phyloP scores from a whole-genome alignment of 345 rosid genomes.

The Acer yangbiense region DNA sequence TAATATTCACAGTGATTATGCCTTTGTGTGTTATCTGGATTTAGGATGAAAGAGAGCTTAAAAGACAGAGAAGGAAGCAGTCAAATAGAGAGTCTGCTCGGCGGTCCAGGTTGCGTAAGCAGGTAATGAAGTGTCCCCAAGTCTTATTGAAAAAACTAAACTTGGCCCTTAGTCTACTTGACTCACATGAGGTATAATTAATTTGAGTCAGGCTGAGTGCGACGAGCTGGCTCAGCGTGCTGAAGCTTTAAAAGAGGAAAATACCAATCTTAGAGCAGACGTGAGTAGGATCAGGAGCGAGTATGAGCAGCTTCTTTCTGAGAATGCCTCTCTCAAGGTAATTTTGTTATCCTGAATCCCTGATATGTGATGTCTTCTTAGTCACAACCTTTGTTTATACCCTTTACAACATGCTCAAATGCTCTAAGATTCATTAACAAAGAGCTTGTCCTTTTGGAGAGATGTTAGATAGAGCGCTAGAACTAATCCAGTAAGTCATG shows the following conservation, averaged over 20 bases:
- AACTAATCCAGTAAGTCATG: background rate
- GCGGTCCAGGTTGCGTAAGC: conserved; percentile 94
- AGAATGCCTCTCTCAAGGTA: conserved; percentile 87
- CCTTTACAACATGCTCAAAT: background rate
- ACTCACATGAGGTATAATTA: conserved; percentile 20
- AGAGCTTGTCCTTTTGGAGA: background rate
- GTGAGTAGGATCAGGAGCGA: conserved; percentile 69
- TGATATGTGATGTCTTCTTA: background rate
- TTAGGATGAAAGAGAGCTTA: conserved; percentile 93
- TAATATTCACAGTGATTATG: background rate
- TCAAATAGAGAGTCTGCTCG: conserved; percentile 99
- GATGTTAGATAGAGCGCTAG: background rate
- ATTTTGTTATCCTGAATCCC: background rate
- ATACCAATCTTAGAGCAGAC: conserved; percentile 80
- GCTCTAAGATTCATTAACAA: background rate
- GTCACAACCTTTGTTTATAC: background rate
- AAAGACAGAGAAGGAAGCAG: conserved; percentile 95
- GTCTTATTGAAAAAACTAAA: background rate
- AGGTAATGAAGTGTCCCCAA: conserved; percentile 51
- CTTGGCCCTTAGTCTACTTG: background rate
- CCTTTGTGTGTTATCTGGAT: conserved; percentile 9
- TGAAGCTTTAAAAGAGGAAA: conserved; percentile 81
- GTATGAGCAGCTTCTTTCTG: conserved; percentile 74
- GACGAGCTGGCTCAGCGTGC: conserved; percentile 95
- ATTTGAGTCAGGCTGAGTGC: conserved; percentile 85